Evolutionary conservation across 2,329 filamentous ascomycete genomes (phyloP).

Genomic region (Lecanicillium sp.): DNA sequence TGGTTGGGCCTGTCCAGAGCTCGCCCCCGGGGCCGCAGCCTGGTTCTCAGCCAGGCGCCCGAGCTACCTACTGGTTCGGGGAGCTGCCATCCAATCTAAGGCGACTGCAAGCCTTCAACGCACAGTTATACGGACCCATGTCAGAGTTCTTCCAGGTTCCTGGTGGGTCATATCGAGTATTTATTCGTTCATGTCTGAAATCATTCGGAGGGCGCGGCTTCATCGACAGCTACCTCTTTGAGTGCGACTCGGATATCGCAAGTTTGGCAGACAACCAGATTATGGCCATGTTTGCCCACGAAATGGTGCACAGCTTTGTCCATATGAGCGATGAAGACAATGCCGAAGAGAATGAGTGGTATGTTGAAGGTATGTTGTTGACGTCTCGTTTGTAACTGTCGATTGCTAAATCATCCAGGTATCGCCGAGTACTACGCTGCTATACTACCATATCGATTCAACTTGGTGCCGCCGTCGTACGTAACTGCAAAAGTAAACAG

Average conservation of each 20-base stretch:
- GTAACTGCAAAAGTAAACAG: conserved; percentile 12
- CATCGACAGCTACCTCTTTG: conserved; percentile 14
- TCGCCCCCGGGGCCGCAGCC: conserved; percentile 9
- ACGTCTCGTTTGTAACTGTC: not conserved
- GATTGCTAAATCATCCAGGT: not conserved
- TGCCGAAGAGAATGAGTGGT: conserved; percentile 16
- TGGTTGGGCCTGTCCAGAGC: conserved; percentile 16
- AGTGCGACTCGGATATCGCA: conserved; percentile 13
- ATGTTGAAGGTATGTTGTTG: conserved; percentile 11
- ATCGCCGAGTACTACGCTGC: conserved; percentile 15
- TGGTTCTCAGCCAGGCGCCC: not conserved
- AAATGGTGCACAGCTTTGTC: conserved; percentile 17
- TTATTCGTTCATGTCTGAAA: conserved; percentile 13
- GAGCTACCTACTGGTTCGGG: conserved; percentile 17
- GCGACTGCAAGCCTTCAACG: conserved; percentile 14
- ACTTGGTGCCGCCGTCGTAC: conserved; percentile 13
- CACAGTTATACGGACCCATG: conserved; percentile 14
- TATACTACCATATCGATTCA: conserved; percentile 16
- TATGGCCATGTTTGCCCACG: conserved; percentile 13
- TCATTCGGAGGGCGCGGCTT: conserved; percentile 15
- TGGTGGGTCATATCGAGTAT: conserved; percentile 14
- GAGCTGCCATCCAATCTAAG: conserved; percentile 13
- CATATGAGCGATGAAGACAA: conserved; percentile 10
- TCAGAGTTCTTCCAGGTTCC: conserved; percentile 10
- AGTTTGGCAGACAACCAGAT: conserved; percentile 9